Base-by-base conservation (phyloP, 768 basidiomycete genomes). In the Tylopilus felleus region DNA sequence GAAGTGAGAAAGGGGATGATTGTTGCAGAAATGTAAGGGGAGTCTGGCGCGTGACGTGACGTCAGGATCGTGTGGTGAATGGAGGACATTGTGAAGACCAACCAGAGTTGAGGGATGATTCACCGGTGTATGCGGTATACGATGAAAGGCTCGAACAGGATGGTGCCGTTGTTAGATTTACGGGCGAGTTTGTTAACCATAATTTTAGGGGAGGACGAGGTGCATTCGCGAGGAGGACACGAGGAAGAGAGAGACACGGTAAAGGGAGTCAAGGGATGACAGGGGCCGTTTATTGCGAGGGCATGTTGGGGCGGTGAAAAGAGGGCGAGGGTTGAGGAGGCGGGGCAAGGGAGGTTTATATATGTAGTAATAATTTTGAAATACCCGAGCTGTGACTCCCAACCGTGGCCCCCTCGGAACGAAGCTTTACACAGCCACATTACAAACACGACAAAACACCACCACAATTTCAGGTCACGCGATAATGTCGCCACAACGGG, bases 171-270 rank as follows among this genome's bases (percentile, higher is more conserved):
- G 79, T 84, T 87, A 69, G 86, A 85, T 73, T 78, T 85, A 63
- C 85, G 87, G 68, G 83, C 77, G 70, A 84, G 83, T 83, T 84
- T 88, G 77, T 89, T 84, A 79, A 90, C 86, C 89, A 91, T 92
- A 78, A 71, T 80, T 80, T 71, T 63, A 60, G 67, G 60, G 60
- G 66, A 56, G 59, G 46, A 56, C 59, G 54, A 67, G 66, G 69
- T 58, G 58, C 54, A 58, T 60, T 62, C 62, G 56, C 60, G 60
- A 31, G 40, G 55, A 36, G 60, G 58, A 55, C 62, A 65, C 67
- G 63, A 60, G 57, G 63, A 48, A 43, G 35, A 60, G n/a, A 47
- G 42, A 5, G 36, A 35, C n/a, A n/a, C n/a, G n/a, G n/a, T 29
- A 8, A 12, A 27, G 23, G 12, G 45, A 47, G 27, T 12, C 39